Evolutionary conservation across 1,284 basidiomycete genomes (phyloP), one percentile per base, ranked within the genome.

Genomic region (Exobasidium cylindrosporum): DNA sequence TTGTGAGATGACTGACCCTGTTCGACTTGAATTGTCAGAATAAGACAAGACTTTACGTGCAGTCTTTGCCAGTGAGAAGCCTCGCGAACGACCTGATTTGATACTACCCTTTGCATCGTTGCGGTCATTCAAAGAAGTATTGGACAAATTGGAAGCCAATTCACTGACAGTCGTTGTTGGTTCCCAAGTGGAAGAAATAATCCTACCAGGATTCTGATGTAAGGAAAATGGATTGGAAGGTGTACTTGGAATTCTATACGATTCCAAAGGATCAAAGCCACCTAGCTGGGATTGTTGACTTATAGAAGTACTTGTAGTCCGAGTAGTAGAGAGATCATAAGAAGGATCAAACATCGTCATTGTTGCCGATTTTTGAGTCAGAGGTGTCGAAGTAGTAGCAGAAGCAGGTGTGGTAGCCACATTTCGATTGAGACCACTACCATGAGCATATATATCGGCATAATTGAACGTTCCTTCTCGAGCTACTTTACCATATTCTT

Each of bases 401-500:
- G n/a, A n/a, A n/a, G n/a, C n/a, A n/a, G n/a, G n/a, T n/a, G n/a
- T n/a, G n/a, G n/a, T n/a, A n/a, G n/a, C n/a, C n/a, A n/a, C n/a
- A n/a, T n/a, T n/a, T n/a, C n/a, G n/a, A n/a, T n/a, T n/a, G n/a
- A n/a, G n/a, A n/a, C n/a, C n/a, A n/a, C n/a, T n/a, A 40, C 17
- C 17, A 17, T 40, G 7, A 10, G 35, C 35, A 40, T 40, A 40
- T 40, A 40, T 17, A 40, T 40, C 35, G 35, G 35, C 35, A 40
- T 40, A 40, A 7, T 40, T 40, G 35, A 40, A 40, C 7, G 10
- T 17, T 10, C 17, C 10, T 40, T 40, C 35, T 17, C 17, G 7
- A 7, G 35, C 17, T 17, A 40, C 35, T 17, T 40, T 40, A 17
- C 17, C 17, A 40, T 40, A 17, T 17, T 65, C 57, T 56, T 75